phyloP scores from a whole-genome alignment of 345 rosid species.

The Ceriops zippeliana region DNA sequence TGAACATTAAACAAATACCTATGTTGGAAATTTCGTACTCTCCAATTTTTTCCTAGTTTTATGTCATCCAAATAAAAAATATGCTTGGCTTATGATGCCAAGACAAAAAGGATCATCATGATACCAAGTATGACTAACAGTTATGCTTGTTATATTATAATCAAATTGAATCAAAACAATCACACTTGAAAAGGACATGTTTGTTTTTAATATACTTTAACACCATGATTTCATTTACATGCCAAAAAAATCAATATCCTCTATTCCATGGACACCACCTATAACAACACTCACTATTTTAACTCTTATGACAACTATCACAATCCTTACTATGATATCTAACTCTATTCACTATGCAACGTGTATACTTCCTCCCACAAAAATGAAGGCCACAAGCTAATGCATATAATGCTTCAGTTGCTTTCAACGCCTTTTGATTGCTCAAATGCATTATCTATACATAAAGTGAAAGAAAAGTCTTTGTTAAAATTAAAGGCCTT shows the following conservation, averaged over 20 bases:
- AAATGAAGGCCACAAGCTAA: background rate
- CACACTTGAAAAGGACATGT: background rate
- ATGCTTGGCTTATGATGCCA: background rate
- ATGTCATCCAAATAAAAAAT: background rate
- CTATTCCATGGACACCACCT: background rate
- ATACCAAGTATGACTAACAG: background rate
- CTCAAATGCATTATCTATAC: background rate
- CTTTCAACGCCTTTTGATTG: background rate
- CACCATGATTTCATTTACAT: background rate
- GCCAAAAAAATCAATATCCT: background rate
- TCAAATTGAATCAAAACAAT: background rate
- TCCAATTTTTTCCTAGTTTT: background rate
- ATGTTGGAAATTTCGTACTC: background rate
- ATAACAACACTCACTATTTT: conserved; percentile 2
- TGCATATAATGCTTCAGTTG: background rate
- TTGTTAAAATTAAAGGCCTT: background rate
- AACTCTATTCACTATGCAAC: conserved; percentile 4
- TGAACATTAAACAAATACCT: background rate
- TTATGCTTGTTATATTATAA: background rate
- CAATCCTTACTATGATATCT: background rate
- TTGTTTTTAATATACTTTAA: background rate
- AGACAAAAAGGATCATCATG: background rate
- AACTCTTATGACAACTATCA: background rate
- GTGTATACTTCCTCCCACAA: background rate
- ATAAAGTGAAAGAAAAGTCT: background rate